phyloP scores from a whole-genome alignment of 352 stramenopile species.

The Peronospora tabacina region DNA sequence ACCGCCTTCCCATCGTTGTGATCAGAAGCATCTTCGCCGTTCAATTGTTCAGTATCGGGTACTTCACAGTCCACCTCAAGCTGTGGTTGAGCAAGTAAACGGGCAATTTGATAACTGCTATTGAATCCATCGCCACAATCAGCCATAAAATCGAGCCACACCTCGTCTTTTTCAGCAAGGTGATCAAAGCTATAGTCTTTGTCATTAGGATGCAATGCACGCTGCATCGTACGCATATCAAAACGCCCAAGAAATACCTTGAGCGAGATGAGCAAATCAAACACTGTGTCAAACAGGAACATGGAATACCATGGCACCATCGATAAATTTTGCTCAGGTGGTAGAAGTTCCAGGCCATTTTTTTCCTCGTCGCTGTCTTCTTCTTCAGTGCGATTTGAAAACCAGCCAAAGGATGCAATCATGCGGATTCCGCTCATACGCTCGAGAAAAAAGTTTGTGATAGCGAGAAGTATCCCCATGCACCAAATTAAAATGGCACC shows the following conservation, averaged over 20 bases:
- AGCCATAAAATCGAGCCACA: conserved; percentile 93
- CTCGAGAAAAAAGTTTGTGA: conserved; percentile 81
- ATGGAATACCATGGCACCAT: conserved; percentile 95
- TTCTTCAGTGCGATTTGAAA: conserved; percentile 42
- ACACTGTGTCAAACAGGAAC: conserved; percentile 87
- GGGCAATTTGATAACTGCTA: conserved; percentile 89
- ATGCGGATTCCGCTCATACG: conserved; percentile 71
- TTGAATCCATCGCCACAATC: conserved; percentile 92
- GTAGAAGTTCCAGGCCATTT: conserved; percentile 50
- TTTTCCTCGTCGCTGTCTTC: conserved; percentile 38
- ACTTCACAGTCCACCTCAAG: conserved; percentile 66
- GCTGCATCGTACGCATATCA: conserved; percentile 88
- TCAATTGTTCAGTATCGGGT: conserved; percentile 13
- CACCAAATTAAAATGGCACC: conserved; percentile 81
- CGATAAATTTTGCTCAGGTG: conserved; percentile 62
- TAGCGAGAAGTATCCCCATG: conserved; percentile 66
- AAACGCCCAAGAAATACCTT: conserved; percentile 90
- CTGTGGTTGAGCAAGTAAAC: conserved; percentile 84
- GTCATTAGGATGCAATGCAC: conserved; percentile 63
- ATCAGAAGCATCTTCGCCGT: conserved; percentile 1
- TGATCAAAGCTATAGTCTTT: conserved; percentile 81
- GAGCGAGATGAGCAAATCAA: conserved; percentile 88
- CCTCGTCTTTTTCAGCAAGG: conserved; percentile 58
- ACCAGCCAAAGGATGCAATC: conserved; percentile 70
- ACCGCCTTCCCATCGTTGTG: conserved; percentile 20